phyloP scores from a whole-genome alignment of 2,329 filamentous ascomycete genomes.

The Pyricularia pennisetigena region DNA sequence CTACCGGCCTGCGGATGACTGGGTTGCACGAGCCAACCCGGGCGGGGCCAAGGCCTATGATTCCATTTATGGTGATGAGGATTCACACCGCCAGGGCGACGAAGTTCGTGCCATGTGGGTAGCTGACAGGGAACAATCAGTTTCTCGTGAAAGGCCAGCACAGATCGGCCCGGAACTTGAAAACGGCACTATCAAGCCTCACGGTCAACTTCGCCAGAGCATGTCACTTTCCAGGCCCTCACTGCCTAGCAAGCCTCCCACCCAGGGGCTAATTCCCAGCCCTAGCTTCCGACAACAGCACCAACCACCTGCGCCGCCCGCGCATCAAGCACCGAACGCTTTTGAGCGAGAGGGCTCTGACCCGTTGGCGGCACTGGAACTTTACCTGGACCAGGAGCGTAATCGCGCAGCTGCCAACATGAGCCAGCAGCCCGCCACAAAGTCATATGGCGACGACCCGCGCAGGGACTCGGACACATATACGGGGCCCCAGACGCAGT shows the following conservation, averaged over 20 bases:
- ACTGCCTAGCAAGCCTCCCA: background rate
- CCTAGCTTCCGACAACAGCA: background rate
- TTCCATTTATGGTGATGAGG: slow-evolving; percentile 14
- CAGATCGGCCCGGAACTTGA: background rate
- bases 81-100: slow-evolving; percentile 18
- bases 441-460: slow-evolving; percentile 9
- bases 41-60: slow-evolving; percentile 13
- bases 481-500: background rate
- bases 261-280: background rate
- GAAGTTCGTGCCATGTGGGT: slow-evolving; percentile 23
- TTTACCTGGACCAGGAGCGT: slow-evolving; percentile 12
- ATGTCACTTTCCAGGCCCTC: background rate
- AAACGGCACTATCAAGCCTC: background rate
- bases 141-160: slow-evolving; percentile 2
- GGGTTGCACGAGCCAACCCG: slow-evolving; percentile 4
- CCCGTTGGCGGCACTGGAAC: slow-evolving; percentile 16
- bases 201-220: background rate
- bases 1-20: background rate
- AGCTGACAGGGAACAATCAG: slow-evolving; percentile 16
- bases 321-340: slow-evolving; percentile 6
- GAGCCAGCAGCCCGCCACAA: slow-evolving; percentile 6
- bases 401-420: slow-evolving; percentile 1
- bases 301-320: background rate
- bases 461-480: background rate
- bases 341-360: slow-evolving; percentile 10